Conservation (phyloP, 202 grass and related monocot genomes). For the Panicum virgatum region DNA sequence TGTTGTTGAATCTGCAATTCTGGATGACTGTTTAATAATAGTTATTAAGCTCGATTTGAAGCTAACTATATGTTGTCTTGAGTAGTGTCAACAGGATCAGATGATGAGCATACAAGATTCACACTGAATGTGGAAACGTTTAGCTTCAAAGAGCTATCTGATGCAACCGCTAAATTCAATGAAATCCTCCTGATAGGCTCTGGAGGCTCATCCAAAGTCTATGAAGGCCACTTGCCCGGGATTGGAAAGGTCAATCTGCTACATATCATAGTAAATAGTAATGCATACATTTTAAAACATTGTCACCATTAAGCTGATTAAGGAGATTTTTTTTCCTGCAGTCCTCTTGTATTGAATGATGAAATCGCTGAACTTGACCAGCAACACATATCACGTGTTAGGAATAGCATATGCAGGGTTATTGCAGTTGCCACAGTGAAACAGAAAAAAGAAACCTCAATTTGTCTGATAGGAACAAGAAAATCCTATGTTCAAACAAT, state of each 20-base stretch:
- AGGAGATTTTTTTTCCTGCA: not conserved
- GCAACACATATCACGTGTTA: too few species aligned
- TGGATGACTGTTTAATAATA: not conserved
- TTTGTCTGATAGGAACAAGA: not conserved
- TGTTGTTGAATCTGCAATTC: not conserved
- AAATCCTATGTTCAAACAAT: not conserved
- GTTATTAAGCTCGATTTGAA: not conserved
- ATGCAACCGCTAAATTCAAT: slow-evolving; percentile 52
- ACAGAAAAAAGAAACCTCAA: not conserved
- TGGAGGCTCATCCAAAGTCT: slow-evolving; percentile 51
- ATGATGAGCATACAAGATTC: not conserved
- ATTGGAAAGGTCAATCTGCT: slow-evolving; percentile 50
- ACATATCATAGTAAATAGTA: not conserved
- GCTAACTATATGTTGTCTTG: not conserved
- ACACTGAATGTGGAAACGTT: slow-evolving; percentile 46
- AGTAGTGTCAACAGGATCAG: not conserved
- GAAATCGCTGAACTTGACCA: not conserved
- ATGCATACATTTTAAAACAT: not conserved
- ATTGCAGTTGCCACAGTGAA: too few species aligned
- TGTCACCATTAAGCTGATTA: not conserved
- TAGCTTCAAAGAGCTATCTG: slow-evolving; percentile 49
- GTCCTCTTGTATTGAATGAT: not conserved
- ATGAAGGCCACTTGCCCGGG: slow-evolving; percentile 52
- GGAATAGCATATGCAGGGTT: too few species aligned
- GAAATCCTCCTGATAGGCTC: slow-evolving; percentile 46